Evolutionary conservation across 495 filamentous ascomycete species (phyloP), one percentile per base, ranked within the genome.

Genomic region (Hypoxylon perforatum): DNA sequence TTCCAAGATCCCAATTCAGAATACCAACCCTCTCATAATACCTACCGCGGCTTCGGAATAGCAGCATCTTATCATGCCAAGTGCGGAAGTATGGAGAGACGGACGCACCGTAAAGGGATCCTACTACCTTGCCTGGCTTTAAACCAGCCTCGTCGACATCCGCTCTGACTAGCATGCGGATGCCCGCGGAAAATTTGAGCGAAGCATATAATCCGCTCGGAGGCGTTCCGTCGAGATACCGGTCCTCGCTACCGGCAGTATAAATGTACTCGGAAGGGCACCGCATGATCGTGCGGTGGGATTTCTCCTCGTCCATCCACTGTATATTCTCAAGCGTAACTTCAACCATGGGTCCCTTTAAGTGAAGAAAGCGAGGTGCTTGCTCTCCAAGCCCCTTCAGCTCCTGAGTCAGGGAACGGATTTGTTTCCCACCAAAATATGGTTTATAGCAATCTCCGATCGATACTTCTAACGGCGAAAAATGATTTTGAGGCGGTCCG

Each of bases 281-380:
- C 35, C 12, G 25, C 7, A 38, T 38, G 35, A 11, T n/a, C 35
- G 35, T 38, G 4, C 12, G 35, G 14, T 38, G 35, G 9, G 35
- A 38, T n/a, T 11, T 38, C 14, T 38, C 4, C 14, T 38, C 35
- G 14, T 47, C 11, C 30, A 41, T 38, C 17, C 14, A 33, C 19
- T 47, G 17, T 17, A 57, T 35, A 23, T 46, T 33, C 10, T 35
- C 6, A 12, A 57, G 41, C 9, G 7, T 14, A 3, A 57, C 6
- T 0, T 57, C 15, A 15, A 57, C 9, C 11, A 23, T 25, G 10
- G 7, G 23, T 0, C 22, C 53, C 15, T 23, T 57, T 4, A 57
- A 10, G 25, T 57, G 53, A 5, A 57, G 25, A 36, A 21, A 57
- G 8, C 53, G 53, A 44, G 35, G 9, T 38, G 35, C 35, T 38